Conservation (phyloP, 2,329 filamentous ascomycete species). For the Seiridium cupressi region DNA sequence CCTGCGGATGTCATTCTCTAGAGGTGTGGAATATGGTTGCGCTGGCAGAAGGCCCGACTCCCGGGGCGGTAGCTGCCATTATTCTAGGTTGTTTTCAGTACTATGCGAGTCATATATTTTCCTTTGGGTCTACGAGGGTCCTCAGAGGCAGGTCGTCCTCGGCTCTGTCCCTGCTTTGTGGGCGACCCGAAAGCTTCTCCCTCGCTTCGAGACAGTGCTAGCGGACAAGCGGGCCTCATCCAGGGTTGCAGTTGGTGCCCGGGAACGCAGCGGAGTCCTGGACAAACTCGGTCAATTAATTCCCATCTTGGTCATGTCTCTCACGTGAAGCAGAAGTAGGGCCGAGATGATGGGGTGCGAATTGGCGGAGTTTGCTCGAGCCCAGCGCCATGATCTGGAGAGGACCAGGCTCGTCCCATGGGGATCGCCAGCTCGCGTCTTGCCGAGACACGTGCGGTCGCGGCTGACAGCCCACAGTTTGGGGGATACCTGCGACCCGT, state of each 20-base stretch:
- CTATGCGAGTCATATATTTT: no score
- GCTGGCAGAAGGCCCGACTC: slow-evolving; percentile 4
- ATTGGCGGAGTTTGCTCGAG: background rate
- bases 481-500: background rate
- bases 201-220: no score
- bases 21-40: background rate
- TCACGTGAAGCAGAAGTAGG: slow-evolving; percentile 1
- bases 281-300: no score
- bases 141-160: background rate
- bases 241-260: no score
- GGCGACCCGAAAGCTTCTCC: background rate
- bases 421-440: background rate
- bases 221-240: no score
- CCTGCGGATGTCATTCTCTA: background rate
- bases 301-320: no score
- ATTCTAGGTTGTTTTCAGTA: background rate
- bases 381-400: no score
- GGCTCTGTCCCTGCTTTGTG: background rate
- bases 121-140: no score
- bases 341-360: background rate
- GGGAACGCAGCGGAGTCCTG: no score
- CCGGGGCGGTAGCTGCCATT: background rate
- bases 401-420: no score
- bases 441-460: background rate
- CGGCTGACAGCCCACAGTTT: background rate